phyloP scores from a whole-genome alignment of 495 filamentous ascomycete genomes.

The Opeltia flavorubescens region DNA sequence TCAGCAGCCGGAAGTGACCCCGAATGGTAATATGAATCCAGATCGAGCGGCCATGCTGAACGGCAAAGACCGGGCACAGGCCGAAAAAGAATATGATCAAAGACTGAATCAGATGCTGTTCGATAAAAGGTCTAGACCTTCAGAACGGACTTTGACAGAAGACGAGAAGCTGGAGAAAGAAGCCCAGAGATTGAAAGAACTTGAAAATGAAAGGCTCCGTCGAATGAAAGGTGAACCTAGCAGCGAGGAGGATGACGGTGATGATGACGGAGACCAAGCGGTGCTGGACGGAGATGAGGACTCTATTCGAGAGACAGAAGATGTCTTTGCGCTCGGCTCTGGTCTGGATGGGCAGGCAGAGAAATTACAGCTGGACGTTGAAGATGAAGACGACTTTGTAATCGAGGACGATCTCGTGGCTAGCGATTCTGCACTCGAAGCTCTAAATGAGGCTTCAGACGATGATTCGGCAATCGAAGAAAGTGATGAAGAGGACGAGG shows the following conservation, averaged over 20 bases:
- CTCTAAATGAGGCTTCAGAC: constrained; percentile 16
- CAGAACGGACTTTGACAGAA: constrained; percentile 77
- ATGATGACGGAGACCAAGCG: constrained; percentile 28
- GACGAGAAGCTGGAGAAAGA: constrained; percentile 73
- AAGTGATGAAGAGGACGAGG: constrained; percentile 41
- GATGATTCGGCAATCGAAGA: constrained; percentile 39
- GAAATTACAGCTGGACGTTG: constrained; percentile 37
- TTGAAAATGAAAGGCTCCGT: constrained; percentile 61
- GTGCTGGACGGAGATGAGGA: constrained; percentile 17
- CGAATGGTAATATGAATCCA: constrained; percentile 39
- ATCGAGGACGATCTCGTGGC: constrained; percentile 78
- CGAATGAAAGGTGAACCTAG: constrained; percentile 59
- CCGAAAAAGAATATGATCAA: constrained; percentile 75
- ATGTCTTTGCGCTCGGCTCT: constrained; percentile 38
- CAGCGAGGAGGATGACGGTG: constrained; percentile 31
- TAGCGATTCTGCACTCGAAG: background rate
- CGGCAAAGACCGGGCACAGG: constrained; percentile 44
- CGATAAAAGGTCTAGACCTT: constrained; percentile 70
- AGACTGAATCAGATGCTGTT: constrained; percentile 64
- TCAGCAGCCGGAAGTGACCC: constrained; percentile 23
- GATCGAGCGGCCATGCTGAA: constrained; percentile 44
- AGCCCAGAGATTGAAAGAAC: constrained; percentile 53
- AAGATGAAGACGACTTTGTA: constrained; percentile 86
- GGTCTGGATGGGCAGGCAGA: constrained; percentile 17
- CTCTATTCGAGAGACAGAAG: constrained; percentile 35